These are phyloP conservation scores for Cytospora mali DNA, from an alignment of 2,329 filamentous ascomycete genomes.

Conservation along the genomic window DNA sequence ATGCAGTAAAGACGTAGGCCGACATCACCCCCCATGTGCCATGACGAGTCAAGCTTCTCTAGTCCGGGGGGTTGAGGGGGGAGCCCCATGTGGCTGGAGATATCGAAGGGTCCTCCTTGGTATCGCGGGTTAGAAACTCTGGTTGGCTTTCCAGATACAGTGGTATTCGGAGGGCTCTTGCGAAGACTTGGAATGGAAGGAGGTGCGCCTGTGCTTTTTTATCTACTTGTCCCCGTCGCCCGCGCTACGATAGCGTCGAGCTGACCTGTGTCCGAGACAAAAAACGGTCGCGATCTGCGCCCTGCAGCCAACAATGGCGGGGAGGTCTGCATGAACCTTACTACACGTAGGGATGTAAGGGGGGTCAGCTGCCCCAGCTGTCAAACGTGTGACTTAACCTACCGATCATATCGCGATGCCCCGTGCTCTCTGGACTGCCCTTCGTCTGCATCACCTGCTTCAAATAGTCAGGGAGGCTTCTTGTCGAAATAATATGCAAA, in stretches of 20 bases:
- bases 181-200: background rate
- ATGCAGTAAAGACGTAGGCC: constrained; percentile 13
- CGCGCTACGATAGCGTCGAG: background rate
- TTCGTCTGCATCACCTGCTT: constrained; percentile 11
- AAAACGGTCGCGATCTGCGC: constrained; percentile 20
- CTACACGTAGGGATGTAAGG: constrained; percentile 4
- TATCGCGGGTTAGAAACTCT: background rate
- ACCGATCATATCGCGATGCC: constrained; percentile 16
- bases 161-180: background rate
- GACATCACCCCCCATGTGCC: constrained; percentile 19
- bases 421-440: constrained; percentile 1
- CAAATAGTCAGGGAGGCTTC: constrained; percentile 4
- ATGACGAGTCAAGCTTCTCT: constrained; percentile 21
- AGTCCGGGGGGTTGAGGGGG: constrained; percentile 2
- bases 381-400: constrained; percentile 18
- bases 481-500: background rate
- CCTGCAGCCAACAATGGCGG: constrained; percentile 15
- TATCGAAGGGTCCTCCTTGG: background rate
- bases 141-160: background rate
- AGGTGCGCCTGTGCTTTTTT: background rate
- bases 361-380: constrained; percentile 18
- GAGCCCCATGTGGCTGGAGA: constrained; percentile 5
- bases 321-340: constrained; percentile 22
- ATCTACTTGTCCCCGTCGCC: background rate
- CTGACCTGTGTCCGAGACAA: constrained; percentile 2